phyloP scores from a whole-genome alignment of 352 stramenopile genomes.

The Blastocystis sp. region DNA sequence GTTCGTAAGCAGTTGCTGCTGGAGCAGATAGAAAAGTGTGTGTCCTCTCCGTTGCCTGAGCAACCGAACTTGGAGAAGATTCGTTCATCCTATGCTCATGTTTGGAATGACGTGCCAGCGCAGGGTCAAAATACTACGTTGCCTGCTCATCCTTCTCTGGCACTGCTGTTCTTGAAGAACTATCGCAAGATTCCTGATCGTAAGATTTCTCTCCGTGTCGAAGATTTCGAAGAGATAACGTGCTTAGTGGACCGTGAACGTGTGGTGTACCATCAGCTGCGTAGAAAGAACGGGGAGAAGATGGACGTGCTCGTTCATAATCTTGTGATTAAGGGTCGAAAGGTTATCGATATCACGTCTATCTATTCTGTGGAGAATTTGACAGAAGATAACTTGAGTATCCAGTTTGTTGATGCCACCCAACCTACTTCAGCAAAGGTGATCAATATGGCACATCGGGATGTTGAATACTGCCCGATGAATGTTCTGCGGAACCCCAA shows the following conservation, averaged over 20 bases:
- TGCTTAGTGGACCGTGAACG: constrained; percentile 42
- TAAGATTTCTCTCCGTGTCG: neutral
- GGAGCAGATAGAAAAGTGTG: neutral
- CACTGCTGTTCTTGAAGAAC: constrained; percentile 53
- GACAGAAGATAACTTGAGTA: neutral
- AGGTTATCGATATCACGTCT: constrained; percentile 28
- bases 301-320: neutral
- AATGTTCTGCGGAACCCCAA: neutral
- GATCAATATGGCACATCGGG: neutral
- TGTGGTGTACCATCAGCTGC: constrained; percentile 10
- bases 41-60: neutral
- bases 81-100: neutral
- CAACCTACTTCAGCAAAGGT: neutral
- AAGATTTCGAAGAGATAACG: neutral
- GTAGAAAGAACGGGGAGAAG: neutral
- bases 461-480: neutral
- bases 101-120: neutral
- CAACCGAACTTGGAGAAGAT: neutral
- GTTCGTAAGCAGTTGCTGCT: neutral
- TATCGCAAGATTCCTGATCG: constrained; percentile 40
- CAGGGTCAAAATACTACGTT: neutral
- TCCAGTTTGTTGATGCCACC: neutral
- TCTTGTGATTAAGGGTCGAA: constrained; percentile 1
- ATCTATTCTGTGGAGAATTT: neutral
- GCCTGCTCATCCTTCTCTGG: constrained; percentile 50